phyloP scores from a whole-genome alignment of 2,329 filamentous ascomycete genomes.

The Aspergillus costaricaensis region DNA sequence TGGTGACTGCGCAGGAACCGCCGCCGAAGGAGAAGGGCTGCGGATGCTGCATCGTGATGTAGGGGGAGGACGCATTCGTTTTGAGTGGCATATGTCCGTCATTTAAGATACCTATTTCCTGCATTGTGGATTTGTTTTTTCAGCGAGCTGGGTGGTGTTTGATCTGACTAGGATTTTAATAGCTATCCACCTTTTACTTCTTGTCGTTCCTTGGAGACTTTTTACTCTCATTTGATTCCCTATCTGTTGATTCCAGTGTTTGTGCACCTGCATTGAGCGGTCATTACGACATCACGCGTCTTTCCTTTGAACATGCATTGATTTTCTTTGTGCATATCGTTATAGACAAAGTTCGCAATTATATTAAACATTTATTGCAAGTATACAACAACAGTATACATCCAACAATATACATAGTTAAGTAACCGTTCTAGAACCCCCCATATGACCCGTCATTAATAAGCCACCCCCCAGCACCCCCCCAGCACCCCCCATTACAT shows the following conservation, averaged over 20 bases:
- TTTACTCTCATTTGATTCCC: neutral
- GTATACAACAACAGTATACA: neutral
- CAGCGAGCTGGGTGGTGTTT: slow-evolving; percentile 17
- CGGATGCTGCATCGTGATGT: slow-evolving; percentile 76
- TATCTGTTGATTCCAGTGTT: neutral
- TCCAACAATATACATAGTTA: too few relatives aligned
- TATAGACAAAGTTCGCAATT: neutral
- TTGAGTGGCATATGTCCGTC: slow-evolving; percentile 2
- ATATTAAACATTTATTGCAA: neutral
- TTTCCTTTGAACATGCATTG: neutral
- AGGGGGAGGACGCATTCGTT: slow-evolving; percentile 30
- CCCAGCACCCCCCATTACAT: too few relatives aligned
- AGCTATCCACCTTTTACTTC: slow-evolving; percentile 4
- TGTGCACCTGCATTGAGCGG: slow-evolving; percentile 4
- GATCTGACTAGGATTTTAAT: slow-evolving; percentile 11
- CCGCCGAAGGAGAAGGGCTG: slow-evolving; percentile 56
- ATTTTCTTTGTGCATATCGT: neutral
- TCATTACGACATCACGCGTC: slow-evolving; percentile 11
- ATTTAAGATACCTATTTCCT: slow-evolving; percentile 11
- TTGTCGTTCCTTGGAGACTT: slow-evolving; percentile 3
- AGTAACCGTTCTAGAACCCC: too few relatives aligned
- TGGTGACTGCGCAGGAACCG: slow-evolving; percentile 57
- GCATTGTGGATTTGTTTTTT: slow-evolving; percentile 18
- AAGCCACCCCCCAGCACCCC: too few relatives aligned
- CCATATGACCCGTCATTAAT: too few relatives aligned